phyloP scores from a whole-genome alignment of 768 basidiomycete species.

The Psilocybe subaeruginosa region DNA sequence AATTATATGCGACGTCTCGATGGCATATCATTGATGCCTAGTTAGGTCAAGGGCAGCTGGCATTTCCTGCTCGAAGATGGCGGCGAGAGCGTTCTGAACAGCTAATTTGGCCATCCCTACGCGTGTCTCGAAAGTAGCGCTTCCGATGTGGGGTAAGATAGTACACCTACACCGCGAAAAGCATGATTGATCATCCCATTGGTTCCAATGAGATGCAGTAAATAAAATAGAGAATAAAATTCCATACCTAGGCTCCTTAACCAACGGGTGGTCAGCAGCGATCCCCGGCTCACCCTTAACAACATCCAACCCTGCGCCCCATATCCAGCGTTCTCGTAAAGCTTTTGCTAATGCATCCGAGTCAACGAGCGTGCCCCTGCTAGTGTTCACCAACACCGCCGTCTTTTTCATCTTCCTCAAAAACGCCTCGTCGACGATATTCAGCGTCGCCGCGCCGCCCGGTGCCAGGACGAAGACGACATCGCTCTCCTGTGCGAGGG shows the following conservation, averaged over 20 bases:
- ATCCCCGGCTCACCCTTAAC: constrained; percentile 91
- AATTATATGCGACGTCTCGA: too few relatives aligned
- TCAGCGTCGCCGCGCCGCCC: constrained; percentile 69
- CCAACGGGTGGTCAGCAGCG: constrained; percentile 71
- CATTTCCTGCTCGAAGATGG: constrained; percentile 53
- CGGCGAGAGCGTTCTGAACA: constrained; percentile 68
- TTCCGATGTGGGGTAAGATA: constrained; percentile 89
- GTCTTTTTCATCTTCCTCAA: constrained; percentile 85
- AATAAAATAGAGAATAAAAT: neutral
- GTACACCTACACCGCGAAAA: constrained; percentile 55
- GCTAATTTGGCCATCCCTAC: constrained; percentile 81
- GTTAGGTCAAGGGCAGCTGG: constrained; percentile 44
- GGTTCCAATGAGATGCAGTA: neutral
- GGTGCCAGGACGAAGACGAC: constrained; percentile 85
- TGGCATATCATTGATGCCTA: neutral
- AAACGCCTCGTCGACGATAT: constrained; percentile 74
- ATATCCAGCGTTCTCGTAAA: constrained; percentile 76
- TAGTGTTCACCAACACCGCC: constrained; percentile 82
- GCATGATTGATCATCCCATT: neutral
- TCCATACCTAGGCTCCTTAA: constrained; percentile 71
- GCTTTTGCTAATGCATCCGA: constrained; percentile 87
- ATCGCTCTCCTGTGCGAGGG: constrained; percentile 80
- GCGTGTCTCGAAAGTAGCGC: constrained; percentile 86
- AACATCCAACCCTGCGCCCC: constrained; percentile 93
- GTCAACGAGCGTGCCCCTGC: constrained; percentile 87